Conservation (phyloP, 495 filamentous ascomycete species). For the Podospora fimiseda region DNA sequence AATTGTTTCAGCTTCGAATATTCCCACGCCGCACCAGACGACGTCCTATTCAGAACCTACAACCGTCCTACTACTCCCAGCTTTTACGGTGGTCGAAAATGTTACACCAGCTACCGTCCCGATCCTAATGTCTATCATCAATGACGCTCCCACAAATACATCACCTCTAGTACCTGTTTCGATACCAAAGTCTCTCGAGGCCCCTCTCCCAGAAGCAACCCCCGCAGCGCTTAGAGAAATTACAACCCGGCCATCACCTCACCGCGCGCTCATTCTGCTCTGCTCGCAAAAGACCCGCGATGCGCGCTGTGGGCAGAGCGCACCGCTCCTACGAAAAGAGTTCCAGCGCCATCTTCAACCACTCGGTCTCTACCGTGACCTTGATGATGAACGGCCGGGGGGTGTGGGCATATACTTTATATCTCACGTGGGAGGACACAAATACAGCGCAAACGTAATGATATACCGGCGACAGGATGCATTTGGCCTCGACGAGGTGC, state of each 20-base stretch:
- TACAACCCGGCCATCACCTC: conserved; percentile 63
- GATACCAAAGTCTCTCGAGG: conserved; percentile 41
- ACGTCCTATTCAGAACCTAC: conserved; percentile 60
- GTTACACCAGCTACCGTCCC: conserved; percentile 72
- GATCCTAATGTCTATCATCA: conserved; percentile 69
- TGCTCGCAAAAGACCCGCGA: conserved; percentile 92
- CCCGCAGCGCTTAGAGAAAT: conserved; percentile 40
- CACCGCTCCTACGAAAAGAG: conserved; percentile 77
- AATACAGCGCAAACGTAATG: conserved; percentile 88
- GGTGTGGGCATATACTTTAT: conserved; percentile 95
- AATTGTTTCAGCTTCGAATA: conserved; percentile 92
- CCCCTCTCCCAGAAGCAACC: conserved; percentile 42
- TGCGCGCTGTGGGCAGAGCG: conserved; percentile 88
- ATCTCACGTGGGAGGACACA: conserved; percentile 91
- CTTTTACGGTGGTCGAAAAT: conserved; percentile 79
- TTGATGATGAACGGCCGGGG: conserved; percentile 77
- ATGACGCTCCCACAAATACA: conserved; percentile 65
- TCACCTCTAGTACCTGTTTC: conserved; percentile 52
- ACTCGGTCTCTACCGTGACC: conserved; percentile 76
- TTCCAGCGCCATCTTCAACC: conserved; percentile 84
- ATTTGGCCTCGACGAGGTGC: conserved; percentile 45
- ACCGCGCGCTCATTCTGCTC: conserved; percentile 80
- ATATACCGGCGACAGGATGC: conserved; percentile 68
- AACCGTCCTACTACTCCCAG: conserved; percentile 77
- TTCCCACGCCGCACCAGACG: conserved; percentile 62